phyloP scores from a whole-genome alignment of 192 early-diverging fungal genomes.

The Backusella luteola region DNA sequence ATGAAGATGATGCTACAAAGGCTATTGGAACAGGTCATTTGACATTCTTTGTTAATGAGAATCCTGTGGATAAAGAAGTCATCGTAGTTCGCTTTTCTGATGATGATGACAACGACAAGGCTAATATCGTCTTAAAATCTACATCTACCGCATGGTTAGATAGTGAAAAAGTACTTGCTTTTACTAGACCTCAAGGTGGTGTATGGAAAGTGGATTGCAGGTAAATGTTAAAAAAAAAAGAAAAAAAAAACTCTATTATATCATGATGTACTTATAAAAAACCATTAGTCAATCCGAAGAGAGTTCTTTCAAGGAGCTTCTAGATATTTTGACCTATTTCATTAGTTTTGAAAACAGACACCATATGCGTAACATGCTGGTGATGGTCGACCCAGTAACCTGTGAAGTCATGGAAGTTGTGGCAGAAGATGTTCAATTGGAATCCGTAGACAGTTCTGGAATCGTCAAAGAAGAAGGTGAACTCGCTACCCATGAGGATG shows the following conservation, averaged over 20 bases:
- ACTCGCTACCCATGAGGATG: neutral
- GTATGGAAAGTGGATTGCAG: constrained; percentile 13
- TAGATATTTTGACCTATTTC: constrained; percentile 25
- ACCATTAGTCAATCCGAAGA: neutral
- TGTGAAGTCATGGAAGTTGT: constrained; percentile 28
- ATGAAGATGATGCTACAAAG: too few relatives aligned
- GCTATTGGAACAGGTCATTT: neutral
- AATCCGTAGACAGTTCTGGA: constrained; percentile 8
- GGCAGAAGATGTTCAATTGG: constrained; percentile 27
- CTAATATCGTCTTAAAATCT: neutral
- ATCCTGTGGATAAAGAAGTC: neutral
- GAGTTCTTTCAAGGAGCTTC: neutral
- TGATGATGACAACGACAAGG: neutral
- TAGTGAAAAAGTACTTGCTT: neutral
- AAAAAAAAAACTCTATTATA: neutral
- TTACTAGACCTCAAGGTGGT: constrained; percentile 6
- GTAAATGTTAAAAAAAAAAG: neutral
- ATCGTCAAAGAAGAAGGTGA: neutral
- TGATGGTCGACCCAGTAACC: constrained; percentile 19
- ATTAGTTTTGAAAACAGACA: constrained; percentile 25
- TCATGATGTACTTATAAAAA: neutral
- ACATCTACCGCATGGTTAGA: constrained; percentile 15
- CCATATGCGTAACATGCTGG: constrained; percentile 29
- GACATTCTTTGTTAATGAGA: neutral
- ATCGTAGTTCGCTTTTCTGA: neutral